These are phyloP conservation scores for Aureobasidium musti DNA, from an alignment of 2,329 filamentous ascomycete species.

Conservation along the genomic window DNA sequence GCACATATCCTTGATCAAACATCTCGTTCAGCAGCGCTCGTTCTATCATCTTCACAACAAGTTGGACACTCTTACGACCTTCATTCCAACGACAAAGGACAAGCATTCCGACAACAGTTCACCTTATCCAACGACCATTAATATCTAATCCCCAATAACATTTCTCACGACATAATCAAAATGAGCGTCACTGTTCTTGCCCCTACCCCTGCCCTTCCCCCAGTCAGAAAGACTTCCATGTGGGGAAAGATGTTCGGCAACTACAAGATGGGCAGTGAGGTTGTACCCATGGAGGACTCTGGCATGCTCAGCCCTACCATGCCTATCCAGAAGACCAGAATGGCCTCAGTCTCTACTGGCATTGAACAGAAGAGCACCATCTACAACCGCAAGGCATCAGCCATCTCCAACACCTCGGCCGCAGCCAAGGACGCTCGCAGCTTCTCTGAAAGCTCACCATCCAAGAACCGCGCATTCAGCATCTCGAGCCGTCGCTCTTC, in stretches of 20 bases:
- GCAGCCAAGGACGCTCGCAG: constrained; percentile 11
- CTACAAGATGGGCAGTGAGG: constrained; percentile 25
- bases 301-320: constrained; percentile 10
- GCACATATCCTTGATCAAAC: constrained; percentile 2
- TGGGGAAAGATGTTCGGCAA: constrained; percentile 28
- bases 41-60: constrained; percentile 1
- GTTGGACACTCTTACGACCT: constrained; percentile 1
- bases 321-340: neutral
- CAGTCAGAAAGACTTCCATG: constrained; percentile 6
- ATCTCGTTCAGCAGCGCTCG: constrained; percentile 25
- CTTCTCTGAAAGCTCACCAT: neutral
- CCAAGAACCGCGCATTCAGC: constrained; percentile 22
- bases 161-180: constrained; percentile 19
- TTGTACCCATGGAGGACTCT: neutral
- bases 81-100: neutral
- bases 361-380: constrained; percentile 2
- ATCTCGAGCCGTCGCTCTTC: constrained; percentile 27
- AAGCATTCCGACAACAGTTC: constrained; percentile 23
- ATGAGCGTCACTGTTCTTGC: constrained; percentile 25
- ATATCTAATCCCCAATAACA: constrained; percentile 15
- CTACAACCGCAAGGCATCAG: constrained; percentile 24
- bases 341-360: constrained; percentile 9
- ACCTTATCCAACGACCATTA: constrained; percentile 1
- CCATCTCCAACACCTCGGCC: neutral
- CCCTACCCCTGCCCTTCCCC: constrained; percentile 26